Conservation (phyloP, 257 asterid genomes). For the Penstemon newberryi region DNA sequence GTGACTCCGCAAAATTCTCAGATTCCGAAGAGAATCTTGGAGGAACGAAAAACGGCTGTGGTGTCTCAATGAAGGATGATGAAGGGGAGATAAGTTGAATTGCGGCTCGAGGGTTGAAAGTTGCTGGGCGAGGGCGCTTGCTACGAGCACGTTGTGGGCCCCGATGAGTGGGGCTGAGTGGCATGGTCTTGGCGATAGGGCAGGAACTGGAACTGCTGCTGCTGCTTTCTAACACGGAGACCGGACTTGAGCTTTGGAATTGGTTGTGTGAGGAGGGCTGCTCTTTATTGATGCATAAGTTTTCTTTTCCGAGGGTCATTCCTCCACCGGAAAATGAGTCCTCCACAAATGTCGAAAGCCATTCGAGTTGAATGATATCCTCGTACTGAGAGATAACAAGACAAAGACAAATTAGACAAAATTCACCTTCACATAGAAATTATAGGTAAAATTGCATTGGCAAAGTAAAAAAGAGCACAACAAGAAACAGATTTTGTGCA, state of each 20-base stretch:
- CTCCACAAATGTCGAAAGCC: conserved; percentile 83
- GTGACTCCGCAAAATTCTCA: conserved; percentile 44
- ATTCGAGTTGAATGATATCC: conserved; percentile 65
- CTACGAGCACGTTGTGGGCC: conserved; percentile 87
- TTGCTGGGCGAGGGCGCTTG: conserved; percentile 79
- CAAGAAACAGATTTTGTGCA: no score
- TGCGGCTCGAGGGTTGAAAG: conserved; percentile 58
- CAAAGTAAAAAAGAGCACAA: no score
- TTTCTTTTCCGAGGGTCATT: conserved; percentile 54
- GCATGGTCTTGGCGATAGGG: conserved; percentile 49
- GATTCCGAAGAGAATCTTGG: conserved; percentile 35
- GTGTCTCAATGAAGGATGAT: conserved; percentile 35
- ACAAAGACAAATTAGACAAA: neutral
- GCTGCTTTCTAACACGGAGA: conserved; percentile 81
- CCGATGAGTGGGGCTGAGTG: conserved; percentile 48
- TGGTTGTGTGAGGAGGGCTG: conserved; percentile 32
- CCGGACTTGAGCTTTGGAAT: conserved; percentile 70
- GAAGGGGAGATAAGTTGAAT: conserved; percentile 53
- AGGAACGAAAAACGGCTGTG: conserved; percentile 37
- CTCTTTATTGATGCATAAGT: conserved; percentile 32
- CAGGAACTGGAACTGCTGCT: conserved; percentile 61
- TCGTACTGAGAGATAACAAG: conserved; percentile 50
- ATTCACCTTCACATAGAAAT: no score
- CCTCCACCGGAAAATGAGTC: conserved; percentile 73
- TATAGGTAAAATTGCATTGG: no score